phyloP scores from a whole-genome alignment of 139 green algal species.

The Marvania coccoides region DNA sequence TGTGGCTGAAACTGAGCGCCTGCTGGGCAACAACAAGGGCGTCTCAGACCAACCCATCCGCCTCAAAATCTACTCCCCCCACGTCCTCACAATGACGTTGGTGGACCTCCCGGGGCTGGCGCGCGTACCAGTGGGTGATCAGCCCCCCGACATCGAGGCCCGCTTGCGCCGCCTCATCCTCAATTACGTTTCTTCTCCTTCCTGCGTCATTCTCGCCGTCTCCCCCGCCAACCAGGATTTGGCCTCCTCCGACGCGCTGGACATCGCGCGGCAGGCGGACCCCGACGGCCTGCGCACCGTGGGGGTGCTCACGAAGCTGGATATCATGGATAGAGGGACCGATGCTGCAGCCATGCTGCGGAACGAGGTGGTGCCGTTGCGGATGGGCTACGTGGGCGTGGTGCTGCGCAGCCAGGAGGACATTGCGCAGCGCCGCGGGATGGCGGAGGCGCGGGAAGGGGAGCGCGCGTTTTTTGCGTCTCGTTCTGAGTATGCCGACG shows the following conservation, averaged over 20 bases:
- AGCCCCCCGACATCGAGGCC: constrained; percentile 92
- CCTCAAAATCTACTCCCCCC: constrained; percentile 84
- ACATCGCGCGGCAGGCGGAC: constrained; percentile 83
- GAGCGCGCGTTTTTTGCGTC: constrained; percentile 61
- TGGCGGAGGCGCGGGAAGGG: constrained; percentile 25
- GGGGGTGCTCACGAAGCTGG: constrained; percentile 90
- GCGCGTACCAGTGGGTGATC: constrained; percentile 92
- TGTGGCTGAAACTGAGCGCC: constrained; percentile 80
- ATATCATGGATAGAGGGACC: constrained; percentile 99
- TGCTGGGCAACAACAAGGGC: constrained; percentile 81
- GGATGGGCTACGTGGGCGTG: constrained; percentile 84
- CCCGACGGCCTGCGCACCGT: constrained; percentile 62
- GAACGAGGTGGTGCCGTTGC: constrained; percentile 83
- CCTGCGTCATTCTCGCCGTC: constrained; percentile 90
- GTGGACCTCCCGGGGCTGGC: constrained; percentile 97
- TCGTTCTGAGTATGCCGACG: constrained; percentile 56
- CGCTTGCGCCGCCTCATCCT: constrained; percentile 79
- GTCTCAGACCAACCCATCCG: constrained; percentile 94
- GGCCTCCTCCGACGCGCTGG: constrained; percentile 89
- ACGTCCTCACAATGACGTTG: constrained; percentile 97
- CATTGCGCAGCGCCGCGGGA: constrained; percentile 49
- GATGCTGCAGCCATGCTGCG: constrained; percentile 70
- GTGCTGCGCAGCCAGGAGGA: constrained; percentile 85
- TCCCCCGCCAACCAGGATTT: constrained; percentile 94
- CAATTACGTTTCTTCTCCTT: constrained; percentile 80